Evolutionary conservation across 768 basidiomycete species (phyloP), one percentile per base, ranked within the genome.

Genomic region (Arthromyces matolae): DNA sequence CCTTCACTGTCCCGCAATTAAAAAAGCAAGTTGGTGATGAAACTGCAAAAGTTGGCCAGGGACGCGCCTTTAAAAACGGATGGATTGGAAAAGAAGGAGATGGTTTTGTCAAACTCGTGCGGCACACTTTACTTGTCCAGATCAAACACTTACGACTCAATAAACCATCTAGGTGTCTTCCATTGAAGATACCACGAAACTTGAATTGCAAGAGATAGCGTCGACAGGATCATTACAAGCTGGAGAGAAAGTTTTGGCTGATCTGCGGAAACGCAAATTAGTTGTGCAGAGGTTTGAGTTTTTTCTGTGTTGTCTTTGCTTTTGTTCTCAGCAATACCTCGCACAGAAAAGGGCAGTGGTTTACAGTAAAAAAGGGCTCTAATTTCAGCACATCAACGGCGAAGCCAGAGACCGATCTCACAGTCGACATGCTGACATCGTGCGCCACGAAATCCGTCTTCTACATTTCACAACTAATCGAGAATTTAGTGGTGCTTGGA

Each of bases 381-480:
- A 77, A 81, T 36, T 99, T 97, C 75, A 88, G 87, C 63, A 93
- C 90, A 2, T 92, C 90, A 14, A 87, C 86, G 4, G 83, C 86
- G 35, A 97, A 96, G 70, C 89, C 84, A 5, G 94, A 98, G 68
- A 97, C 96, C 10, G 96, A 98, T 71, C 71, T 99, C 46, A 98
- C 96, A 0, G 89, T 80, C 5, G 96, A 99, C 49, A 95, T 98
- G 89, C 71, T 99, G 19, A 76, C 83, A 44, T 90, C 89, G 95
- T 97, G 60, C 35, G 89, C 73, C 32, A 16, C 16, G 20, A 19
- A 27, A 10, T 32, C 7, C 7, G 36, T 46, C 5, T 19, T 25
- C 31, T 27, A 29, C 35, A 27, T 8, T 23, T 10, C 12, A 24
- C 8, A 3, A 39, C 35, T 41, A 37, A 16, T 34, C 55, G 43